Conservation (phyloP, 108 stramenopile genomes). For the Epipyxis sp. region DNA sequence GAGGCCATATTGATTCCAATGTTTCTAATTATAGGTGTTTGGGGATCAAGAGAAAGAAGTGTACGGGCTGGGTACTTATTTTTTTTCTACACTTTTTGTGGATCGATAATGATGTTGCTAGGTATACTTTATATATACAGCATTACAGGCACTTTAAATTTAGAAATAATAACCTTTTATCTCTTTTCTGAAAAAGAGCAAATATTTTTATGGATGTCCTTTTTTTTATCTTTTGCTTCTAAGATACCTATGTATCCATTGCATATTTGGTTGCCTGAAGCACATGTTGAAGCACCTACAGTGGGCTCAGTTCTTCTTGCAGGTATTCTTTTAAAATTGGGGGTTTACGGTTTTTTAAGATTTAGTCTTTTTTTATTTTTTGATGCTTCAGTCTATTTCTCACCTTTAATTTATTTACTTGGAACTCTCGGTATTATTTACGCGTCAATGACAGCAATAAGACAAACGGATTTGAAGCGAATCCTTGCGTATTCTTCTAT, state of each 20-base stretch:
- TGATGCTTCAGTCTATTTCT: slow-evolving; percentile 43
- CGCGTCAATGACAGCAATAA: slow-evolving; percentile 47
- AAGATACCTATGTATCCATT: slow-evolving; percentile 53
- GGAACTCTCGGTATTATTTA: slow-evolving; percentile 38
- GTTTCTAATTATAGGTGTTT: slow-evolving; percentile 20
- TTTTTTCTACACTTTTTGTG: slow-evolving; percentile 27
- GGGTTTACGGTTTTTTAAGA: slow-evolving; percentile 49
- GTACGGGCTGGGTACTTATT: slow-evolving; percentile 13
- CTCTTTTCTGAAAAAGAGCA: slow-evolving; percentile 16
- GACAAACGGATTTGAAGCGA: slow-evolving; percentile 55
- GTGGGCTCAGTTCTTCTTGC: slow-evolving; percentile 56
- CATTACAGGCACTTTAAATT: slow-evolving; percentile 15
- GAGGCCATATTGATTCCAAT: slow-evolving; percentile 24
- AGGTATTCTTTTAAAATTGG: slow-evolving; percentile 53
- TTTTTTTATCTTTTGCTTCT: slow-evolving; percentile 53
- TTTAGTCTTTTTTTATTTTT: slow-evolving; percentile 43
- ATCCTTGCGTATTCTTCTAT: slow-evolving; percentile 56
- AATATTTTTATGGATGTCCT: slow-evolving; percentile 47
- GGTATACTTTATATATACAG: slow-evolving; percentile 16
- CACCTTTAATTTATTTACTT: slow-evolving; percentile 39
- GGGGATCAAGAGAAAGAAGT: slow-evolving; percentile 26
- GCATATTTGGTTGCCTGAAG: slow-evolving; percentile 58
- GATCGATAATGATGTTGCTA: slow-evolving; percentile 5
- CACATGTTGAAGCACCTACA: slow-evolving; percentile 59
- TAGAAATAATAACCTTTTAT: too few relatives aligned